phyloP scores from a whole-genome alignment of 2,329 filamentous ascomycete genomes.

The Anthostomella pinea region DNA sequence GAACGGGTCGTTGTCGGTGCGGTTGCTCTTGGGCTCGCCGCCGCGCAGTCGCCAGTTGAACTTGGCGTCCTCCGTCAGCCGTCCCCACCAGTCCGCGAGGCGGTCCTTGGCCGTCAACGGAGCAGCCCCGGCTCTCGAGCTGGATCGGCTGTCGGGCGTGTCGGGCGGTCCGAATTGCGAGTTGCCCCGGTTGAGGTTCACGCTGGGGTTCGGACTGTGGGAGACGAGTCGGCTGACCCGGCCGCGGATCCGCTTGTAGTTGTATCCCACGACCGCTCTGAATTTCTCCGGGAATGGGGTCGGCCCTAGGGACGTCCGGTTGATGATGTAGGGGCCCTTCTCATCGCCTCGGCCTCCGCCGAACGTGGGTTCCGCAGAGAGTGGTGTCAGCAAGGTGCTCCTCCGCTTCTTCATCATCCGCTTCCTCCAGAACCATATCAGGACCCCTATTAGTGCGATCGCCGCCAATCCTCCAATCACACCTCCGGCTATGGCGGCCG shows the following conservation, averaged over 20 bases:
- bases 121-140: constrained; percentile 26
- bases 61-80: constrained; percentile 38
- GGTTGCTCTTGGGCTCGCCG: constrained; percentile 26
- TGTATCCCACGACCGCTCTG: constrained; percentile 38
- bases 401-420: constrained; percentile 40
- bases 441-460: constrained; percentile 44
- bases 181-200: constrained; percentile 52
- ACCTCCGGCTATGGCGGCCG: constrained; percentile 48
- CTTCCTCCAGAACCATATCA: constrained; percentile 51
- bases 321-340: constrained; percentile 38
- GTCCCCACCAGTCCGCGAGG: constrained; percentile 45
- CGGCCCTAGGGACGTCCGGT: constrained; percentile 47
- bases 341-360: constrained; percentile 20
- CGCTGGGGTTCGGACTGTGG: constrained; percentile 35
- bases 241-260: constrained; percentile 34
- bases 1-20: constrained; percentile 25
- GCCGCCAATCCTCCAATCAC: constrained; percentile 48
- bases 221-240: constrained; percentile 31
- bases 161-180: constrained; percentile 46
- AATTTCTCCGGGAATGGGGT: constrained; percentile 44
- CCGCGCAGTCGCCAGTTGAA: constrained; percentile 37
- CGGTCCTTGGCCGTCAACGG: constrained; percentile 35
- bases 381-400: constrained; percentile 48
- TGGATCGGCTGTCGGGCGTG: constrained; percentile 35
- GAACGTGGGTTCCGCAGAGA: constrained; percentile 35